Percentiles rank a stretch among this genome's conserved stretches.
Conservation (phyloP, 179 eudicot species). For the Amaranthus tricolor region DNA sequence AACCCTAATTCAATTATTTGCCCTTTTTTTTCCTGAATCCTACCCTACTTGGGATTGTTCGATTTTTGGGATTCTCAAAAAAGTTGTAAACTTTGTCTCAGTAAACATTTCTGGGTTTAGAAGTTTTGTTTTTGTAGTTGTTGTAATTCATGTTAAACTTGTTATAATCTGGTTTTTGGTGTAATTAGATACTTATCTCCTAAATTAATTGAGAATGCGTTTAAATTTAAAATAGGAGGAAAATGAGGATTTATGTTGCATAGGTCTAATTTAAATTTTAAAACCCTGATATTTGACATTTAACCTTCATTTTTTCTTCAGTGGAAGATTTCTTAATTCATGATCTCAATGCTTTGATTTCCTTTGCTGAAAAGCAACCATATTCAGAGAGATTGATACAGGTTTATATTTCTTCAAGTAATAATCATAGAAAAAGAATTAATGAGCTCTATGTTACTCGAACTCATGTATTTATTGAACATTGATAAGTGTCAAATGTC, state of each 20-base stretch:
- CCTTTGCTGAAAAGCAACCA: conserved; percentile 44
- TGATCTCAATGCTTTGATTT: conserved; percentile 52
- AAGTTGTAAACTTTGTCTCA: background rate
- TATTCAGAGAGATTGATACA: conserved; percentile 50
- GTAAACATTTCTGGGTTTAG: background rate
- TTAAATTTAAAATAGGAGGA: background rate
- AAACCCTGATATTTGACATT: background rate
- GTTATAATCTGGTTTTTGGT: background rate
- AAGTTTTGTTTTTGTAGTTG: background rate
- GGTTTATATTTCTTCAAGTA: conserved; percentile 33
- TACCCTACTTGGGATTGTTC: background rate
- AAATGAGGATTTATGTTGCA: background rate
- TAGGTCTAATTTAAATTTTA: background rate
- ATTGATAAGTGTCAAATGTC: too few species aligned
- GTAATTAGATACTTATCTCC: background rate
- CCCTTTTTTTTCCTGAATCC: too few species aligned
- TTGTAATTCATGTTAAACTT: background rate
- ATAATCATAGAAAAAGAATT: too few species aligned
- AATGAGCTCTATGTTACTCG: too few species aligned
- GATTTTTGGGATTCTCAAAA: too few species aligned
- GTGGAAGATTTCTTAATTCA: conserved; percentile 81
- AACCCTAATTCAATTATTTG: background rate
- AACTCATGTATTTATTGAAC: too few species aligned
- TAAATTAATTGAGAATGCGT: background rate
- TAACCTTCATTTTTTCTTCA: conserved; percentile 15